Base-by-base conservation (phyloP, 2,329 filamentous ascomycete genomes). In the Akanthomyces lecanii region DNA sequence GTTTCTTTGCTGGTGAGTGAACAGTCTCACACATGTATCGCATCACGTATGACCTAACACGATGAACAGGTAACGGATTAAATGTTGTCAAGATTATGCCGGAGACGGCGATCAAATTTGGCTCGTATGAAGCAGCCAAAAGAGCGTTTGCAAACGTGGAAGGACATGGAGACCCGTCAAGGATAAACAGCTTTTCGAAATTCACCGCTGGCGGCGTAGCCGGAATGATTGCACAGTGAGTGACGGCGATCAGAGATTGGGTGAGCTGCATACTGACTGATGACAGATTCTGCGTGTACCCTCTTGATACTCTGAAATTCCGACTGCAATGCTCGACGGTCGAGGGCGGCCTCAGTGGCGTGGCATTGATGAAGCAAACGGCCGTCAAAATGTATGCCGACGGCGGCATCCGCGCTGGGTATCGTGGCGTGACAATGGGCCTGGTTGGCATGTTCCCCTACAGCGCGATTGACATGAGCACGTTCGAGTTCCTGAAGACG, bases 81-180 rank as follows among this genome's bases (percentile, higher is more conserved):
- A 99, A 99, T 69, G 92, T 99, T 3, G 76, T 97, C 71, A 99
- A 99, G 76, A 95, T 99, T 65, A 97, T 98, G 92, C 95, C 95
- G 0, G 95, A 99, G 78, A 97, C 94, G 33, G 94, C 95, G 30
- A 97, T 99, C 73, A 96, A 97, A 76, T 99, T 99, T 74, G 95
- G 95, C 65, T 94, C 93, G 23, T 99, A 97, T 72, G 95, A 99
- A 85, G 92, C 92, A 58, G 89, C 92, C 10, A 99, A 98, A 80
- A 88, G 92, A 66, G 86, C 89, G 4, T 86, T 98, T 65, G 92
- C 94, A 55, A 87, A 85, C 64, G 77, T 97, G 57, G 95, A 98
- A 81, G 95, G 95, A 7, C 92, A 97, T 70, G 84, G 88, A 66
- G 91, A 98, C 73, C 84, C 92, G 0, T 87, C 86, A 66, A 82